Evolutionary conservation across 176 grass and related monocot species (phyloP).

Genomic region (Oryza meyeriana): DNA sequence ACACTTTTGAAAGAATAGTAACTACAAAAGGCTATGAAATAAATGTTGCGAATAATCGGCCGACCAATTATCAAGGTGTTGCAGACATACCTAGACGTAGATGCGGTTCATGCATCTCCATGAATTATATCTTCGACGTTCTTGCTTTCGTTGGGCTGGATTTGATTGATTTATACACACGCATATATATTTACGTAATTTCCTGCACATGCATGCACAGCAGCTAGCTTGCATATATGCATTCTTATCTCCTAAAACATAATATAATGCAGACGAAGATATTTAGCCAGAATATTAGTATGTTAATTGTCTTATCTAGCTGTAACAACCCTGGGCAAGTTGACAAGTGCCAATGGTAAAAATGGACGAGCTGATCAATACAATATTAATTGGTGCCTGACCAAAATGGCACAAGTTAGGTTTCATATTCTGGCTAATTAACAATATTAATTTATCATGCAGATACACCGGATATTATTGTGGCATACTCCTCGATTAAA

Average conservation of each 20-base stretch:
- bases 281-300: not conserved
- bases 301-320: not conserved
- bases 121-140: not conserved
- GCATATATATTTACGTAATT: not conserved
- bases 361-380: no score
- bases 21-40: not conserved
- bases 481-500: no score
- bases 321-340: no score
- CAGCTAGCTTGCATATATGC: not conserved
- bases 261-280: not conserved
- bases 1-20: not conserved
- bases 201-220: not conserved
- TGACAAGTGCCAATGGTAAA: no score
- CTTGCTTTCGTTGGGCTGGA: not conserved
- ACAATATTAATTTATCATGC: no score
- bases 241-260: not conserved
- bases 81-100: not conserved
- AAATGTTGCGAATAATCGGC: not conserved
- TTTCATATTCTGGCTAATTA: no score
- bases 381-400: no score
- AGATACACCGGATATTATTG: no score
- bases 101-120: not conserved
- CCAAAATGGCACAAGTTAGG: no score
- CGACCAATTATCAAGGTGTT: not conserved
- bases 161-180: not conserved